Percentiles rank a stretch among this genome's conserved stretches.
phyloP scores from a whole-genome alignment of 495 filamentous ascomycete species.

The Aspergillus sclerotiicarbonarius region DNA sequence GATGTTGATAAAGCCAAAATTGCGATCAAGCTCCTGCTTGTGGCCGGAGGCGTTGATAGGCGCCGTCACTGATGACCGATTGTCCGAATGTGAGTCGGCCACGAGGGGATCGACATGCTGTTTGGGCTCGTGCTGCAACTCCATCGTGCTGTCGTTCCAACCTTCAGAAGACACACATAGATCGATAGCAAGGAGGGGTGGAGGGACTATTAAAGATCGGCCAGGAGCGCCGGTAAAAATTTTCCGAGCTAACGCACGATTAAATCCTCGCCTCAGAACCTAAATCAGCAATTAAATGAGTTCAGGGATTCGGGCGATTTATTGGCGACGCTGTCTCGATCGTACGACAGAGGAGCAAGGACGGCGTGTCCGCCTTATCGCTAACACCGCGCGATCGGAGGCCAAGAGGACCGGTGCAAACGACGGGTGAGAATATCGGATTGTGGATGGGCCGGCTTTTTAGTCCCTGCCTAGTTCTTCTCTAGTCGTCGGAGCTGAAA shows the following conservation, averaged over 20 bases:
- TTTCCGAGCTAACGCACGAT: not conserved
- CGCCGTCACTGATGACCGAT: not conserved
- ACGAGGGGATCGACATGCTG: slow-evolving; percentile 1
- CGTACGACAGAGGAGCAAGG: not conserved
- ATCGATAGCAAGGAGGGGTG: not conserved
- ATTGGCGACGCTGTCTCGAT: not conserved
- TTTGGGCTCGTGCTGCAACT: slow-evolving; percentile 3
- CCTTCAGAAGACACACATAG: not conserved
- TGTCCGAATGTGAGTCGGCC: not conserved
- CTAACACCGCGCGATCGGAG: not conserved
- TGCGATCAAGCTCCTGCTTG: slow-evolving; percentile 18
- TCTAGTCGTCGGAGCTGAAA: not conserved
- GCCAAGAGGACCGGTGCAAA: not conserved
- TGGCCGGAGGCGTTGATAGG: slow-evolving; percentile 19
- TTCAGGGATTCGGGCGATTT: not conserved
- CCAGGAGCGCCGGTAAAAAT: not conserved
- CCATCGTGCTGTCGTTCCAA: not conserved
- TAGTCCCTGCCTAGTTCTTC: not conserved
- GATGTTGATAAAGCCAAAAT: slow-evolving; percentile 19
- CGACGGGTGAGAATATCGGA: not conserved
- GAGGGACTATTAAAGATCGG: not conserved
- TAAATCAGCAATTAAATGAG: not conserved
- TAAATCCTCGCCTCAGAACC: not conserved
- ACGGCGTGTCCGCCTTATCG: not conserved
- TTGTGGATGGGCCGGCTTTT: not conserved